Percentiles rank a stretch among this genome's conserved stretches.
Conservation (phyloP, 768 basidiomycete genomes). For the Mycena olivaceomarginata region DNA sequence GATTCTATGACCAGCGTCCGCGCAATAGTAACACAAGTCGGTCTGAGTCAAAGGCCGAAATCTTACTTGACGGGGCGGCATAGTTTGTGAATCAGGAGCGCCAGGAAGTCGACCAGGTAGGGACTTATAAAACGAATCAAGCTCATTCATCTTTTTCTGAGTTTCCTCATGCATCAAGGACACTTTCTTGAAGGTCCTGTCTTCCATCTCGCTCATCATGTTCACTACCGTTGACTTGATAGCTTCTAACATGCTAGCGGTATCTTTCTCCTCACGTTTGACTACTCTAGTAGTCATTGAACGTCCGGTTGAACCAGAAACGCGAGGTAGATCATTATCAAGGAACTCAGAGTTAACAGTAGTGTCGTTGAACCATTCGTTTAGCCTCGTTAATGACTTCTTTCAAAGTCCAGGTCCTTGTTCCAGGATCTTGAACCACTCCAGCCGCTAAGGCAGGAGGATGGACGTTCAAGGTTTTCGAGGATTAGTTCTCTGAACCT, state of each 20-base stretch:
- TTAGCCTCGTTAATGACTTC: not conserved
- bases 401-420: not conserved
- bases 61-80: not conserved
- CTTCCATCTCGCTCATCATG: slow-evolving; percentile 7
- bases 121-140: slow-evolving; percentile 18
- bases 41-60: not conserved
- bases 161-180: not conserved
- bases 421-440: not conserved
- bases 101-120: not conserved
- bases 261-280: not conserved
- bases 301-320: not conserved
- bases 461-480: not conserved
- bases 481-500: not conserved
- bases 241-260: not conserved
- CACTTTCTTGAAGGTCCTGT: not conserved
- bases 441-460: not conserved
- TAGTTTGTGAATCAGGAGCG: slow-evolving; percentile 1
- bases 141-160: slow-evolving; percentile 2
- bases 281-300: not conserved
- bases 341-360: not conserved
- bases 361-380: not conserved
- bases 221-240: slow-evolving; percentile 12
- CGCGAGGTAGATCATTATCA: not conserved
- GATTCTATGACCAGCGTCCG: not conserved
- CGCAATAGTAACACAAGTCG: slow-evolving; percentile 13